These are phyloP conservation scores for Dryas alaskensis DNA, from an alignment of 306 rosid species.

Conservation along the genomic window DNA sequence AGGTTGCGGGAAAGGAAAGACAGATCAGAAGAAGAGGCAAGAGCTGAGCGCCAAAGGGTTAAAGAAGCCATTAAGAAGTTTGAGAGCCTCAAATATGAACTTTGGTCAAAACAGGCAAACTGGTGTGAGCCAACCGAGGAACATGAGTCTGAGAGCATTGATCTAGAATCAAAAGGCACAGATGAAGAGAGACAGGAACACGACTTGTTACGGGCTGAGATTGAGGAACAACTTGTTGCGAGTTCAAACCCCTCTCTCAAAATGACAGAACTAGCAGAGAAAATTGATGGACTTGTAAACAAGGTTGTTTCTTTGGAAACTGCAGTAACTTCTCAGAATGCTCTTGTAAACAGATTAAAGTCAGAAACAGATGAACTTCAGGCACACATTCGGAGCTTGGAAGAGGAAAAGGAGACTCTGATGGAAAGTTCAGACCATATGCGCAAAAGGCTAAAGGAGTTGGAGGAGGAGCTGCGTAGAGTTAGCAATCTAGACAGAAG, in stretches of 20 bases:
- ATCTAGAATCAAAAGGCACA: conserved; percentile 22
- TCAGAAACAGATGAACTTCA: conserved; percentile 72
- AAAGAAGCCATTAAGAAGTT: conserved; percentile 45
- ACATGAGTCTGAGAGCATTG: conserved; percentile 15
- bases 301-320: conserved; percentile 67
- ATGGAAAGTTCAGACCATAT: conserved; percentile 46
- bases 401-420: conserved; percentile 65
- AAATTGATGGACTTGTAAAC: conserved; percentile 71
- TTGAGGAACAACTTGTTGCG: conserved; percentile 38
- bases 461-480: conserved; percentile 61
- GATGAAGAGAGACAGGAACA: conserved; percentile 37
- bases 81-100: conserved; percentile 41
- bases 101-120: conserved; percentile 28
- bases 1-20: conserved; percentile 54
- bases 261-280: conserved; percentile 66
- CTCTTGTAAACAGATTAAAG: conserved; percentile 49
- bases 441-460: conserved; percentile 48
- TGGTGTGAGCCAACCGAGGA: conserved; percentile 11
- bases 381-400: conserved; percentile 43
- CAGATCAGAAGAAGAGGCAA: conserved; percentile 55
- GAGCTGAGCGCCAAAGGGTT: conserved; percentile 43
- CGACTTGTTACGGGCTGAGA: conserved; percentile 22
- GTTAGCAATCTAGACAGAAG: conserved; percentile 42
- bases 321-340: conserved; percentile 55
- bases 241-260: conserved; percentile 43